These are phyloP conservation scores for Ophiocytium majus DNA, from an alignment of 352 stramenopile species.

Conservation along the genomic window DNA sequence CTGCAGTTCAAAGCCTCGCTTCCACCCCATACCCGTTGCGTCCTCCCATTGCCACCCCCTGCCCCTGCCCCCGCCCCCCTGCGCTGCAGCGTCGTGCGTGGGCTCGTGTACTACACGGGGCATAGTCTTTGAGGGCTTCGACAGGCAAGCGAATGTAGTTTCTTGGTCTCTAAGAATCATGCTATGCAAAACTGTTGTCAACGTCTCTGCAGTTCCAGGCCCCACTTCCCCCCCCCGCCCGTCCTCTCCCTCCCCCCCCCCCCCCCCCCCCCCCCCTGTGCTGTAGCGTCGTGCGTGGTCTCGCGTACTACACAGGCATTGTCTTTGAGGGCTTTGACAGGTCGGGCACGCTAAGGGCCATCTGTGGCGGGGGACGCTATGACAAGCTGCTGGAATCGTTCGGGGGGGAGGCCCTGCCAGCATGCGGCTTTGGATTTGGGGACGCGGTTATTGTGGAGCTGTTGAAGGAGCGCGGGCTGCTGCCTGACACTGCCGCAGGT, in stretches of 20 bases:
- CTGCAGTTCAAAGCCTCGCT: background rate
- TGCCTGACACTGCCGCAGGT: constrained; percentile 59
- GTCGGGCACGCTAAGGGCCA: constrained; percentile 65
- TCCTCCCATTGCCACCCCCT: too few species aligned
- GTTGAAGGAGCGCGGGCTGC: constrained; percentile 68
- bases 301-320: constrained; percentile 77
- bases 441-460: constrained; percentile 81
- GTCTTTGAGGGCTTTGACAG: constrained; percentile 60
- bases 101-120: constrained; percentile 79
- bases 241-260: too few species aligned
- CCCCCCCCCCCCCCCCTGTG: too few species aligned
- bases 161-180: background rate
- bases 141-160: constrained; percentile 1
- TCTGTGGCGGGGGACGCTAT: constrained; percentile 76
- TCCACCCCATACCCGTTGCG: background rate
- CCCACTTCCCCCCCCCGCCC: too few species aligned
- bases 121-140: constrained; percentile 59
- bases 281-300: constrained; percentile 73
- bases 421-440: constrained; percentile 76
- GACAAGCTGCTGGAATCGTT: constrained; percentile 77
- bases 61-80: too few species aligned
- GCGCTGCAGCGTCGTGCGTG: constrained; percentile 68
- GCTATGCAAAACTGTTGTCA: background rate
- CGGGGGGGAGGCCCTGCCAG: constrained; percentile 68
- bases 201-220: background rate